Percentiles rank a stretch among this genome's conserved stretches.
Conservation (phyloP, 345 rosid species). For the Moricandia arvensis region DNA sequence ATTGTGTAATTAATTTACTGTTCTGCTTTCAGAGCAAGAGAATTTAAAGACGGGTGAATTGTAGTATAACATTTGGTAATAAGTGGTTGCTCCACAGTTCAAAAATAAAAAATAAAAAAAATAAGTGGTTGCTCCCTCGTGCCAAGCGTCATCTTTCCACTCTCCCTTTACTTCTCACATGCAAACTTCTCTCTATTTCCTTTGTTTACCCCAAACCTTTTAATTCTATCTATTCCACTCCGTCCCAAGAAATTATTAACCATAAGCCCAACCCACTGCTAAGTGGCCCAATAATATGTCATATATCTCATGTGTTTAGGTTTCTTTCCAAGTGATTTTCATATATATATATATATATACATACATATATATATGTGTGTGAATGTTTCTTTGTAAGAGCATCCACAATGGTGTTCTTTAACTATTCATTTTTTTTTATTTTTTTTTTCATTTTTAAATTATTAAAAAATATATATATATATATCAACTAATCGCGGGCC, state of each 20-base stretch:
- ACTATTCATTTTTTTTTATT: too few species aligned
- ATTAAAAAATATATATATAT: too few species aligned
- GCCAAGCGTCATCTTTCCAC: conserved; percentile 37
- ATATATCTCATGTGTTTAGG: neutral
- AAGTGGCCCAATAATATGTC: neutral
- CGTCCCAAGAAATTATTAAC: neutral
- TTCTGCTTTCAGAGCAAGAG: conserved; percentile 21
- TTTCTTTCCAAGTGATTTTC: neutral
- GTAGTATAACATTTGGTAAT: conserved; percentile 34
- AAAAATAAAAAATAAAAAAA: too few species aligned
- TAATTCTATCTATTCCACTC: neutral
- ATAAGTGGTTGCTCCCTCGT: too few species aligned
- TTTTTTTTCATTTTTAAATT: too few species aligned
- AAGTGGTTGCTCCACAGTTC: too few species aligned
- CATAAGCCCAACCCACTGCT: neutral
- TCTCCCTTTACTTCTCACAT: neutral
- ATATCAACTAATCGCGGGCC: too few species aligned
- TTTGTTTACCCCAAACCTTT: conserved; percentile 11
- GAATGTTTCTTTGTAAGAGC: neutral
- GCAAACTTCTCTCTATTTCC: neutral
- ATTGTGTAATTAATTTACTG: neutral
- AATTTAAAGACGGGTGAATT: conserved; percentile 21
- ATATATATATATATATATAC: too few species aligned
- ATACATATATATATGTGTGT: too few species aligned
- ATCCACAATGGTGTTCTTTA: too few species aligned